phyloP scores from a whole-genome alignment of 2,329 filamentous ascomycete genomes.

The Colletotrichum spinosum region DNA sequence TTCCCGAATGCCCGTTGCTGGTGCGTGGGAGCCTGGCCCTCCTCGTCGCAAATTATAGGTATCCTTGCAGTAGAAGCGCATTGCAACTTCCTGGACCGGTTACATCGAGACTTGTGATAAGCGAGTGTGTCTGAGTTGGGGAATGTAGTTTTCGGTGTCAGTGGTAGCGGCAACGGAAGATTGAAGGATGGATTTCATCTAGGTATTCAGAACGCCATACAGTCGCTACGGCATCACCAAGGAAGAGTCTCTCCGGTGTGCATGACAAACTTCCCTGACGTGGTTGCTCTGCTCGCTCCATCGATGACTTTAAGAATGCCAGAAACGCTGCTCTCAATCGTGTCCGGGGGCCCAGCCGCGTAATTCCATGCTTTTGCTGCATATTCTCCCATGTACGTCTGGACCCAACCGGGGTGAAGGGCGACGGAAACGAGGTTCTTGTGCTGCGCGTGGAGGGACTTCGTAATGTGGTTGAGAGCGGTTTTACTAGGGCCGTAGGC shows the following conservation, averaged over 20 bases:
- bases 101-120: too few relatives aligned
- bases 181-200: too few relatives aligned
- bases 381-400: constrained; percentile 45
- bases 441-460: constrained; percentile 45
- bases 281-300: constrained; percentile 46
- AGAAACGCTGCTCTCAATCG: constrained; percentile 46
- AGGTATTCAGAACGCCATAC: background rate
- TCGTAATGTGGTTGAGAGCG: constrained; percentile 49
- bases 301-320: constrained; percentile 51
- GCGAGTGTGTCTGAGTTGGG: too few relatives aligned
- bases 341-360: constrained; percentile 41
- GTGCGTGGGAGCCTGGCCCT: too few relatives aligned
- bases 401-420: constrained; percentile 54
- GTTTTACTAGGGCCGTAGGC: constrained; percentile 51
- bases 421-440: constrained; percentile 43
- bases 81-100: too few relatives aligned
- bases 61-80: too few relatives aligned
- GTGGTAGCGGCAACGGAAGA: too few relatives aligned
- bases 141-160: background rate
- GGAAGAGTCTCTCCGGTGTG: constrained; percentile 45
- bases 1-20: too few relatives aligned
- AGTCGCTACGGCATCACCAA: constrained; percentile 38
- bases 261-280: constrained; percentile 49
- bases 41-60: too few relatives aligned
- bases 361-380: constrained; percentile 48